Evolutionary conservation across 1,284 basidiomycete genomes (phyloP).

Genomic region (Lignosus rhinocerotis): DNA sequence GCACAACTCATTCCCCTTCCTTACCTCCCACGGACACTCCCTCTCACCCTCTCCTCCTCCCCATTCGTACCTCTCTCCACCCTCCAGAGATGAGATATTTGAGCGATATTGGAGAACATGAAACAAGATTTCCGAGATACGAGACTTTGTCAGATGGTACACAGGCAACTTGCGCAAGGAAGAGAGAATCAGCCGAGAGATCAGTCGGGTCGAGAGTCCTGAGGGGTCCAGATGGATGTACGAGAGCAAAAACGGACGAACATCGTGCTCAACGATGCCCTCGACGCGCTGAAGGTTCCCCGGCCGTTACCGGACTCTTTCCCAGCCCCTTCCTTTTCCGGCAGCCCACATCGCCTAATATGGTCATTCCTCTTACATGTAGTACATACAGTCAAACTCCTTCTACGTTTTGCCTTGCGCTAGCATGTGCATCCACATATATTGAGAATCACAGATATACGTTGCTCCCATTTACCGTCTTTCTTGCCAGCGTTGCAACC

Average conservation of each 20-base stretch:
- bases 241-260: slow-evolving; percentile 15
- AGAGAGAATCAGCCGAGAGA: neutral
- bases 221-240: slow-evolving; percentile 18
- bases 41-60: neutral
- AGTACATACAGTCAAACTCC: too few species aligned
- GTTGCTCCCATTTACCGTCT: too few species aligned
- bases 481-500: too few species aligned
- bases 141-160: too few species aligned
- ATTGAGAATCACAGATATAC: too few species aligned
- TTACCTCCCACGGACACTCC: neutral
- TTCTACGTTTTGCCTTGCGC: too few species aligned
- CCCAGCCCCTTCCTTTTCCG: slow-evolving; percentile 10
- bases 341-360: neutral
- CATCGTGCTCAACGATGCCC: slow-evolving; percentile 13
- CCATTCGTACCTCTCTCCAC: neutral
- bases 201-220: neutral
- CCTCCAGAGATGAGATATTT: neutral
- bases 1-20: neutral
- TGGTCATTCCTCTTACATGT: neutral
- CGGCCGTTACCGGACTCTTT: slow-evolving; percentile 18
- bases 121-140: neutral
- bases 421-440: too few species aligned
- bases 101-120: neutral
- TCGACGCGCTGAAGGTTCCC: slow-evolving; percentile 22
- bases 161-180: neutral